Evolutionary conservation across 2,329 filamentous ascomycete genomes (phyloP).

Genomic region (Aureobasidium namibiae): DNA sequence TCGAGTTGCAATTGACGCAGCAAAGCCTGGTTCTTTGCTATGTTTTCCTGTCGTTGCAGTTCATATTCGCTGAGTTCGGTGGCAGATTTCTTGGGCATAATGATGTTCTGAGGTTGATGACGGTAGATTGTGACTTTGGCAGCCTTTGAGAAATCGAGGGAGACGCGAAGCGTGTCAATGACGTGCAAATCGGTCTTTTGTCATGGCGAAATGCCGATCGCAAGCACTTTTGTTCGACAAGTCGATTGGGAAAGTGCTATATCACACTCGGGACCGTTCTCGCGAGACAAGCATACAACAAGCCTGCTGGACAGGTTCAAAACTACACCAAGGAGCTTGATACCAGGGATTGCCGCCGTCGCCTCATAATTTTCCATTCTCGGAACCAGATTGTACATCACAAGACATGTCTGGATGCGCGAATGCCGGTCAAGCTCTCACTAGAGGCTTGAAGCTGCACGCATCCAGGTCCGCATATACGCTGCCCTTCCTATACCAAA

Average conservation of each 20-base stretch:
- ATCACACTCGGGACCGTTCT: not conserved
- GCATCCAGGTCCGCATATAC: too few relatives aligned
- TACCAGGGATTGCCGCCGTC: not conserved
- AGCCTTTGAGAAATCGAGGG: not conserved
- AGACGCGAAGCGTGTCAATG: constrained; percentile 5
- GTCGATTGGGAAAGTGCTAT: not conserved
- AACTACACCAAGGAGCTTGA: not conserved
- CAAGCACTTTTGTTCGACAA: not conserved
- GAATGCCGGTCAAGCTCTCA: constrained; percentile 3
- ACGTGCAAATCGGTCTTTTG: not conserved
- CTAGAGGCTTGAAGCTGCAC: not conserved
- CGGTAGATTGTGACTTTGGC: not conserved
- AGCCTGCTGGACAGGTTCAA: not conserved
- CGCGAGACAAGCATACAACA: not conserved
- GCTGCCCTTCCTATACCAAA: constrained; percentile 6
- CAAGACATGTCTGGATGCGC: constrained; percentile 10
- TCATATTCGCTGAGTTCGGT: constrained; percentile 73
- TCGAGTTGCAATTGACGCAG: constrained; percentile 66
- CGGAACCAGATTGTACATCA: not conserved
- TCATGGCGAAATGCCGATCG: not conserved
- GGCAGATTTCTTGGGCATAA: constrained; percentile 30
- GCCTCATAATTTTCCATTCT: not conserved
- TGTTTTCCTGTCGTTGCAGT: constrained; percentile 74
- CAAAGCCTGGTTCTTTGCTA: constrained; percentile 75
- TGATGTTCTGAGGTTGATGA: constrained; percentile 12